These are phyloP conservation scores for Rachicladosporium sp. DNA, from an alignment of 2,329 filamentous ascomycete species.

Conservation along the genomic window DNA sequence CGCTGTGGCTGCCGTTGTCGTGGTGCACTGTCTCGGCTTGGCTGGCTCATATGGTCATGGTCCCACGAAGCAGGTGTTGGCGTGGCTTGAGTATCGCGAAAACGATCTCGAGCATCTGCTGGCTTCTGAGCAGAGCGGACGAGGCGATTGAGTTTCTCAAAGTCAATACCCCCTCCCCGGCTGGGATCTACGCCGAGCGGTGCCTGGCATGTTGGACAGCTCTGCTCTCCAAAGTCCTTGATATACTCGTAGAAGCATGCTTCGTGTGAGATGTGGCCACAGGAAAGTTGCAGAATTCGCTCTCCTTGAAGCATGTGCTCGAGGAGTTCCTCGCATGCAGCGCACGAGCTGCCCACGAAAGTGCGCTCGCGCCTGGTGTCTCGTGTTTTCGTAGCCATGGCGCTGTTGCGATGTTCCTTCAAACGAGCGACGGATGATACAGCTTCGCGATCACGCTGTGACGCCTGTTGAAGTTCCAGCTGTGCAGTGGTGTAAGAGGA, in stretches of 20 bases:
- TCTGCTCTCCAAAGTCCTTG: conserved; percentile 71
- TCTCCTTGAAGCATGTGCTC: conserved; percentile 92
- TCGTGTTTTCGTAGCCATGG: conserved; percentile 20
- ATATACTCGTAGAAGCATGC: conserved; percentile 99
- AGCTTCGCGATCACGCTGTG: no score
- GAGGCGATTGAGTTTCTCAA: conserved; percentile 85
- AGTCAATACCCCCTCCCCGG: conserved; percentile 69
- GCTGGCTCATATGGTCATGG: conserved; percentile 2
- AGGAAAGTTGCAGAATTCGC: conserved; percentile 88
- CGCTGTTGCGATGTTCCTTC: conserved; percentile 18
- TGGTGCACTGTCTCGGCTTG: no score
- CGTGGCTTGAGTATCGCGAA: conserved; percentile 41
- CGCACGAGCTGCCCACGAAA: conserved; percentile 88
- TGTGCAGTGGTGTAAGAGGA: no score
- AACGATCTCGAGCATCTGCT: conserved; percentile 14
- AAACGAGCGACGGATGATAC: background rate
- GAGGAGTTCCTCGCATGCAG: conserved; percentile 89
- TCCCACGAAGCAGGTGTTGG: conserved; percentile 52
- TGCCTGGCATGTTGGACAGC: conserved; percentile 86
- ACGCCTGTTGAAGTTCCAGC: no score
- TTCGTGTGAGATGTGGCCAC: conserved; percentile 92
- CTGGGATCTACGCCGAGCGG: conserved; percentile 86
- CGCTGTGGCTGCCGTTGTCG: conserved; percentile 6
- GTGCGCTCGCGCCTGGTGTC: conserved; percentile 69
- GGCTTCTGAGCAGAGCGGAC: conserved; percentile 61